Conservation (phyloP, 2,329 filamentous ascomycete genomes). For the Amphichorda felina region DNA sequence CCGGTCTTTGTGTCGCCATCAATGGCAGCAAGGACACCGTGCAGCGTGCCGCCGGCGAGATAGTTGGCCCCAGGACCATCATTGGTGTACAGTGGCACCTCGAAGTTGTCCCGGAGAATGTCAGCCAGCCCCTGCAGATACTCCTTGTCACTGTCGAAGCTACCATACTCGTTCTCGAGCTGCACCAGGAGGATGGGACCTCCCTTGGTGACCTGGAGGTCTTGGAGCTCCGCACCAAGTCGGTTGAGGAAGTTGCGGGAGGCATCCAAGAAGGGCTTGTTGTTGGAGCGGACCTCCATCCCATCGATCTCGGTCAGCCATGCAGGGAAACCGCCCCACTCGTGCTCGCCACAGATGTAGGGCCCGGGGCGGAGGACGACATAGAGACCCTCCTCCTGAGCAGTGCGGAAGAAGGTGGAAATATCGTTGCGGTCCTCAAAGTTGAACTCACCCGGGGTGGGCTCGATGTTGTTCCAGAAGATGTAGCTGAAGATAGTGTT, state of each 20-base stretch:
- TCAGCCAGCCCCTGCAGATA: constrained; percentile 8
- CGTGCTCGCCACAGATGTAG: constrained; percentile 35
- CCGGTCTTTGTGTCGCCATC: too few species aligned
- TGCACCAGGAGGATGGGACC: constrained; percentile 38
- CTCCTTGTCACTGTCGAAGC: constrained; percentile 29
- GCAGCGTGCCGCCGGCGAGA: too few species aligned
- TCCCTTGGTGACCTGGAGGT: constrained; percentile 25
- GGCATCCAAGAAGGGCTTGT: too few species aligned
- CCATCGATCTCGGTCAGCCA: constrained; percentile 28
- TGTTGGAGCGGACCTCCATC: constrained; percentile 10
- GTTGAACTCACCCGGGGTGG: constrained; percentile 23
- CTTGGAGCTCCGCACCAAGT: constrained; percentile 7
- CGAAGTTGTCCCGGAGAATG: too few species aligned
- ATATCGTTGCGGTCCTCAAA: constrained; percentile 24
- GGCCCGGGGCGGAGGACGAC: constrained; percentile 32
- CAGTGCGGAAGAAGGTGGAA: constrained; percentile 14
- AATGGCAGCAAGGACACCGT: too few species aligned
- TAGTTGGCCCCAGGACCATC: too few species aligned
- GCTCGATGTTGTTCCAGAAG: constrained; percentile 37
- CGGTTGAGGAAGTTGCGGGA: too few species aligned
- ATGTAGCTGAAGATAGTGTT: constrained; percentile 47
- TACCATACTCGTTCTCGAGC: constrained; percentile 39
- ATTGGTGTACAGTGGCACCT: too few species aligned
- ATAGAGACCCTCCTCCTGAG: constrained; percentile 28
- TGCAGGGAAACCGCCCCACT: constrained; percentile 35